Percentiles rank a stretch among this genome's conserved stretches.
phyloP scores from a whole-genome alignment of 2,329 filamentous ascomycete genomes.

The Mollisia scopiformis region DNA sequence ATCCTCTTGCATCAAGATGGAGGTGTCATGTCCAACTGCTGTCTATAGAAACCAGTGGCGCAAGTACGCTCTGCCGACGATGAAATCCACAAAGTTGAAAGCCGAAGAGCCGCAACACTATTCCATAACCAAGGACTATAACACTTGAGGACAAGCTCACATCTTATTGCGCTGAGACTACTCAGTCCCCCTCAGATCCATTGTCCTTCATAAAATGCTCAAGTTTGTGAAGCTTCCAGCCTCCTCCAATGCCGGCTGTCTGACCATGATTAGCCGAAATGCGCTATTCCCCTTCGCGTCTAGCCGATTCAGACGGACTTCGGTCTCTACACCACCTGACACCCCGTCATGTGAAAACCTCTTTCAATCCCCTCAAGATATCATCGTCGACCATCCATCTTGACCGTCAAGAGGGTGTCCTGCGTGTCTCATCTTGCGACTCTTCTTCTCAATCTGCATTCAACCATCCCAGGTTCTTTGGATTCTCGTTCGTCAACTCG shows the following conservation, averaged over 20 bases:
- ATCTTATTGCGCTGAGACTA: not conserved
- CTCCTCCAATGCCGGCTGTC: not conserved
- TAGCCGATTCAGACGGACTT: not conserved
- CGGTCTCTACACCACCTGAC: slow-evolving; percentile 4
- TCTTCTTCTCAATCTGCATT: slow-evolving; percentile 6
- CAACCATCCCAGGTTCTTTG: slow-evolving; percentile 1
- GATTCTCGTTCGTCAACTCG: slow-evolving; percentile 8
- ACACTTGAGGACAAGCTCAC: not conserved
- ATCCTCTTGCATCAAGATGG: not conserved
- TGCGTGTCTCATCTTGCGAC: slow-evolving; percentile 13
- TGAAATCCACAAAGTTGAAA: not conserved
- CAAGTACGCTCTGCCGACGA: not conserved
- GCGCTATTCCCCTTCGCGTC: not conserved
- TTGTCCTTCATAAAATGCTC: not conserved
- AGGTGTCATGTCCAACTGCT: not conserved
- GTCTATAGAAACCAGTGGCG: not conserved
- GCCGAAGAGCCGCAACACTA: not conserved
- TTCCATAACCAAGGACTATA: not conserved
- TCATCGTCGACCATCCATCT: slow-evolving; percentile 6
- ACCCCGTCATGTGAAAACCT: slow-evolving; percentile 14
- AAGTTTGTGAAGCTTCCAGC: not conserved
- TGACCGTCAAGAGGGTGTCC: slow-evolving; percentile 18
- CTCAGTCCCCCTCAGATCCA: not conserved
- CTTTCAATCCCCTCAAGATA: slow-evolving; percentile 13
- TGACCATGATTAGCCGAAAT: not conserved